These are phyloP conservation scores for Piper betle DNA, from an alignment of 164 flowering plant genomes.

Conservation along the genomic window DNA sequence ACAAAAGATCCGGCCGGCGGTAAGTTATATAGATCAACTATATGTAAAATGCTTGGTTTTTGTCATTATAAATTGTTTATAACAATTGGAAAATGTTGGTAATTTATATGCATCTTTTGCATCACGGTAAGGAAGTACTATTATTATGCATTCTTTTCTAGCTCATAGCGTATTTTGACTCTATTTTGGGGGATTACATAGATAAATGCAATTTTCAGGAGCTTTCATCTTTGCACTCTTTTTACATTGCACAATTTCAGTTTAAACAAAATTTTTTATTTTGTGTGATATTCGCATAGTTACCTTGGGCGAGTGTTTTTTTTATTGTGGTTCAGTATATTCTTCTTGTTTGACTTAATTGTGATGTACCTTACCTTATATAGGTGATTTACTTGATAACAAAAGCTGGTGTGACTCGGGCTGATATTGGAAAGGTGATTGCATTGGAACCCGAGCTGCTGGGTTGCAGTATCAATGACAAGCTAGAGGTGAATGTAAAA, in stretches of 20 bases:
- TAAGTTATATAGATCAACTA: slow-evolving; percentile 17
- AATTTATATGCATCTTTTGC: no score
- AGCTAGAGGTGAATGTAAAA: slow-evolving; percentile 68
- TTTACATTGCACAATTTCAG: not conserved
- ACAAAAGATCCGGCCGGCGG: slow-evolving; percentile 95
- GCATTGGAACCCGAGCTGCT: slow-evolving; percentile 81
- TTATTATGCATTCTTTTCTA: no score
- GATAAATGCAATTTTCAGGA: not conserved
- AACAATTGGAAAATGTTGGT: not conserved
- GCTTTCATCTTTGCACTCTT: not conserved
- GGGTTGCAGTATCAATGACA: slow-evolving; percentile 67
- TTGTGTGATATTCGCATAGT: not conserved
- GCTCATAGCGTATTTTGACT: no score
- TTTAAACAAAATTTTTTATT: no score
- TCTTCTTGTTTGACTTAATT: no score
- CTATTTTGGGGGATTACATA: no score
- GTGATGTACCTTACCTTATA: not conserved
- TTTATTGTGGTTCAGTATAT: no score
- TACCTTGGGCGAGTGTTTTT: not conserved
- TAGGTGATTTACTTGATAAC: slow-evolving; percentile 88
- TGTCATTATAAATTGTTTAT: not conserved
- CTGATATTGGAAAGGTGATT: slow-evolving; percentile 71
- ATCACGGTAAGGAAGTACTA: no score
- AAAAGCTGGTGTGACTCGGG: slow-evolving; percentile 61
- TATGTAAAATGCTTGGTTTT: no score